These are phyloP conservation scores for Casaregolazyma suthepensis DNA, from an alignment of 1,139 yeast species.

Conservation along the genomic window DNA sequence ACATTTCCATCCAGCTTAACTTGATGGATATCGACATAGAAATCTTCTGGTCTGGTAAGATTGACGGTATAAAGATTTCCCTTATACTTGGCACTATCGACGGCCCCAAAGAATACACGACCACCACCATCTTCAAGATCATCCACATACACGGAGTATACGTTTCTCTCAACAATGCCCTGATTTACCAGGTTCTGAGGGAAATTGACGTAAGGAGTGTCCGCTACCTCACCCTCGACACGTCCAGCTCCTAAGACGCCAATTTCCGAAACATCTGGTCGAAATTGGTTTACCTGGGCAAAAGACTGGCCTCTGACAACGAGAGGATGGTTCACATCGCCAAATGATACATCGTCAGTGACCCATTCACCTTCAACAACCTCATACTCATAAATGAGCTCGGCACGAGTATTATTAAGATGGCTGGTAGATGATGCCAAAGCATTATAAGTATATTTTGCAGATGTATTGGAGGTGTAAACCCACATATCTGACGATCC, in stretches of 20 bases:
- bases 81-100: conserved; percentile 46
- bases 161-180: not conserved
- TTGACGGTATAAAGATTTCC: conserved; percentile 39
- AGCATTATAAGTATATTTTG: conserved; percentile 18
- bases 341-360: conserved; percentile 38
- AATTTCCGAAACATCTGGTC: conserved; percentile 32
- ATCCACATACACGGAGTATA: not conserved
- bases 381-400: conserved; percentile 25
- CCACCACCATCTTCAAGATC: conserved; percentile 40
- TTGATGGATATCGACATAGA: conserved; percentile 9
- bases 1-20: not conserved
- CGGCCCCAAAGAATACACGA: conserved; percentile 50
- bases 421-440: conserved; percentile 21
- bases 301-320: conserved; percentile 37
- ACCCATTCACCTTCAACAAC: conserved; percentile 43
- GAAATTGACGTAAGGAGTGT: conserved; percentile 19
- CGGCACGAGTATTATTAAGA: conserved; percentile 16
- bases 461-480: conserved; percentile 27
- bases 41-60: conserved; percentile 11
- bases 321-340: conserved; percentile 22
- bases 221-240: conserved; percentile 31
- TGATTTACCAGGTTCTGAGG: not conserved
- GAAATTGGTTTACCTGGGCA: conserved; percentile 39
- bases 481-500: conserved; percentile 46
- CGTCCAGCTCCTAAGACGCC: conserved; percentile 54